Base-by-base conservation (phyloP, 768 basidiomycete species). In the Clitopilus passeckerianus region DNA sequence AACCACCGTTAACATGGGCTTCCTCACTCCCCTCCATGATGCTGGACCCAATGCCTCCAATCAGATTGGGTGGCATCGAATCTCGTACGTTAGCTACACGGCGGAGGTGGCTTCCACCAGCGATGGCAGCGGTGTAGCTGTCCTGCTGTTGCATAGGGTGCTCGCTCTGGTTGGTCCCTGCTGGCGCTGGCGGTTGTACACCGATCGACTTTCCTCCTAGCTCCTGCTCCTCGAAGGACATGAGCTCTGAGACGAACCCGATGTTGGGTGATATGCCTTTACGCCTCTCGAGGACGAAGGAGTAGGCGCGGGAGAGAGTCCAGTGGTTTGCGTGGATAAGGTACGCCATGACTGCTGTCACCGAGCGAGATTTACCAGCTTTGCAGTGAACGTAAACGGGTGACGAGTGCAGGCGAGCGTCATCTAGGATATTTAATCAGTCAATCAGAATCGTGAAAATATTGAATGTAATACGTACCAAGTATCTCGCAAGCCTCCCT, bases 291-390 rank as follows among this genome's bases (percentile, higher is more conserved):
- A 93, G 82, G 23, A 98, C 95, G 68, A 94, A 97, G 0, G 88
- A 76, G 70, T 98, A 98, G 1, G 96, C 93, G 35, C 86, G 85
- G 33, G 93, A 90, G 43, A 98, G 83, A 18, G 94, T 91, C 96
- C 96, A 98, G 68, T 95, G 94, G 68, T 97, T 95, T 9, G 95
- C 91, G 66, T 97, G 95, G 63, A 98, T 97, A 59, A 98, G 89
- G 70, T 97, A 98, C 1, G 93, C 95, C 78, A 98, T 93, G 41
- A 97, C 95, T 12, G 95, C 94, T 0, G 95, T 97, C 27, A 97
- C 95, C 0, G 93, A 95, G 14, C 96, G 87, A 1, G 93, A 95
- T 76, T 95, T 97, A 5, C 95, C 96, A 5, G 92, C 95, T 74
- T 91, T 93, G 75, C 95, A 98, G 70, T 98, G 96, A 14, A 98